Evolutionary conservation across 305 asterid species (phyloP), one percentile per base, ranked within the genome.

Genomic region (Plantago coronopus): DNA sequence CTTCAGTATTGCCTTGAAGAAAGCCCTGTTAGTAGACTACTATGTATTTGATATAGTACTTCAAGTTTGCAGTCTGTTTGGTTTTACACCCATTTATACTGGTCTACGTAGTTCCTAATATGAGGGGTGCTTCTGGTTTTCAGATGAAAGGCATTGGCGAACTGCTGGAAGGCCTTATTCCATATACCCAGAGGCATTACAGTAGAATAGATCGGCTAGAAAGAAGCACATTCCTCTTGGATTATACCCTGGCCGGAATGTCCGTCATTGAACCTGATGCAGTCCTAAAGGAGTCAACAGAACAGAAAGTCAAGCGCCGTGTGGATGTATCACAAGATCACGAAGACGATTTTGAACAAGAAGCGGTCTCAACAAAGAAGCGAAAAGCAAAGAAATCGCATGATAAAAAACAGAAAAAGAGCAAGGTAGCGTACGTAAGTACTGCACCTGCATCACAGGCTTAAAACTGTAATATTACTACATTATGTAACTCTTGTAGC

Each of bases 131-230:
- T 22, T 4, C 23, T 55, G 25, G 15, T 29, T 62, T 69, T 56
- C 79, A 89, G 98, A 77, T 91, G 71, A 79, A 63, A 62, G 94
- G 91, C 62, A 72, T 89, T 4, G 83, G 86, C 57, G 91, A 84
- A 74, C 45, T 83, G 73, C 83, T 91, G 29, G 95, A 91, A 81
- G 98, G 91, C 54, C 83, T 91, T 61, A 69, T 80, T 58, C 91
- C 97, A 4, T 91, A 91, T 73, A 73, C 97, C 8, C 91, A 82
- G 65, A 78, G 98, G 70, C 98, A 89, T 78, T 91, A 73, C 79
- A 76, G 64, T 43, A 70, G 97, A 79, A 65, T 91, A 19, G 95
- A 81, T 55, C 73, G 93, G 76, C 62, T 84, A 78, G 88, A 80
- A 59, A 82, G 95, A 67, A 86, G 95, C 83, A 72, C 90, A 29